Percentiles rank a stretch among this genome's conserved stretches.
Conservation (phyloP, 192 early-diverging fungal genomes). For the Coemansia sp. region DNA sequence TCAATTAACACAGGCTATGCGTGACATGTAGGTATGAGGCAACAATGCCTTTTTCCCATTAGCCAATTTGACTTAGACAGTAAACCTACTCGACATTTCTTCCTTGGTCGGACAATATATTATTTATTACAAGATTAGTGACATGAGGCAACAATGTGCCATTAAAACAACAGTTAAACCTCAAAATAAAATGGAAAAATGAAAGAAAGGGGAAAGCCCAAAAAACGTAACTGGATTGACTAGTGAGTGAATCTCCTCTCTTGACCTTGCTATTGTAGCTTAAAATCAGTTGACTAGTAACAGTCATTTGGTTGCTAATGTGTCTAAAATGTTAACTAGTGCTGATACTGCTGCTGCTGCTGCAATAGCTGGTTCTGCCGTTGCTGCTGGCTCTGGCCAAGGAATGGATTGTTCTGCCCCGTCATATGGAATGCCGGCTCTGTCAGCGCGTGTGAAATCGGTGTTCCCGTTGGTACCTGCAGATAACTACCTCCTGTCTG, state of each 20-base stretch:
- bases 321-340: neutral
- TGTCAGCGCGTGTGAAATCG: constrained; percentile 40
- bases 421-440: constrained; percentile 18
- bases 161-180: neutral
- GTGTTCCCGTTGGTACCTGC: constrained; percentile 33
- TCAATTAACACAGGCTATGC: no score
- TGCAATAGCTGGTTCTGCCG: constrained; percentile 9
- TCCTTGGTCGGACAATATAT: no score
- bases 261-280: neutral
- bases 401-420: neutral
- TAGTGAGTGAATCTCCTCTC: no score
- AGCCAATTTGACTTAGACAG: no score
- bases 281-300: neutral
- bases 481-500: constrained; percentile 8
- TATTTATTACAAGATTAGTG: no score
- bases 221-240: neutral
- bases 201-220: neutral
- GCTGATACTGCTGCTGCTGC: constrained; percentile 4
- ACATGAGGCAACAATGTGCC: no score
- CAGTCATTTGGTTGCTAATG: neutral
- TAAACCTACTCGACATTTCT: no score
- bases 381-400: constrained; percentile 11
- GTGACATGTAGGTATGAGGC: no score
- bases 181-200: neutral
- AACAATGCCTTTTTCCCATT: no score